Evolutionary conservation across 2,329 filamentous ascomycete genomes (phyloP), one percentile per base, ranked within the genome.

Genomic region (Colletotrichum sp.): DNA sequence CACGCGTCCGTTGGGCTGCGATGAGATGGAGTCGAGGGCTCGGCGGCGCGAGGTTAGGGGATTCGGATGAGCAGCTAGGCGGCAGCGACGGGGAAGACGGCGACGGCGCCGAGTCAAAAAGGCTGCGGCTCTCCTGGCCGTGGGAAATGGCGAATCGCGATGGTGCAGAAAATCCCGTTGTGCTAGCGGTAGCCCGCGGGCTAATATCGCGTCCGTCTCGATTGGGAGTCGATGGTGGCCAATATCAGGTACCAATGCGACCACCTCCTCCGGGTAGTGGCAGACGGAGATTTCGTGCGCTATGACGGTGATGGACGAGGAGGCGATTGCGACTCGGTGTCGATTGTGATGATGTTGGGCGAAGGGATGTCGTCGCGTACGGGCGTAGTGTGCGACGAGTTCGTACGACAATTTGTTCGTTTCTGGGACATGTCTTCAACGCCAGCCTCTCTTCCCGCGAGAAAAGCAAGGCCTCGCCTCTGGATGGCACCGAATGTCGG

Each of bases 201-300:
- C 43, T 52, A 52, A 52, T 13, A 52, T 52, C 43, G 43, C 5
- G 30, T 32, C 8, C 8, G 16, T 48, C 55, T 56, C 21, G 15
- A n/a, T 28, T 55, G 66, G 58, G 43, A 64, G 16, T 24, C 24
- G 30, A 58, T 8, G 18, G 12, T 48, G 43, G 58, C 26, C 58
- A 60, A 73, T 64, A 65, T 60, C 67, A 43, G 71, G 58, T 32
- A 58, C 28, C 58, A 64, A 70, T 70, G 66, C n/a, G 36, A 70
- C 43, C 43, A 48, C 71, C 58, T 36, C 13, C 16, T 24, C 8
- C 30, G 30, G n/a, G 48, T 30, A 28, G 28, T 28, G 60, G 26
- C 21, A 58, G 66, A 26, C n/a, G 28, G 66, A 70, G 32, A 28
- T 26, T 34, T 28, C 28, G 15, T 32, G 43, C 66, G 67, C 67